phyloP scores from a whole-genome alignment of 192 early-diverging fungal genomes.

The Geosiphon pyriformis region DNA sequence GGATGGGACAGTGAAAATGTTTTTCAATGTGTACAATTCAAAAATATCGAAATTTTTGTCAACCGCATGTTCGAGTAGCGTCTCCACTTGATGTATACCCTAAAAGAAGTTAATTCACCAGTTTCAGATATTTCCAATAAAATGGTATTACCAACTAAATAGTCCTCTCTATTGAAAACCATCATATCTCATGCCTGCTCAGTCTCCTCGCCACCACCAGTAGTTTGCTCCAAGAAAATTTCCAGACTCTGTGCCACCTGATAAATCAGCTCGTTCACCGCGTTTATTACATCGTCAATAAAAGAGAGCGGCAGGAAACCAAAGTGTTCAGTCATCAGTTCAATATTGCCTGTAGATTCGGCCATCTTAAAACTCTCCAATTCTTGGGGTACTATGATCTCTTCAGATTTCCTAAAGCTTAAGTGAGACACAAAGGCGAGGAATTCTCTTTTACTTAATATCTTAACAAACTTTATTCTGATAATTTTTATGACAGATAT shows the following conservation, averaged over 20 bases:
- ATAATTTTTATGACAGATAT: too few species aligned
- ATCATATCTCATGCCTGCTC: too few species aligned
- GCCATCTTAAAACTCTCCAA: too few species aligned
- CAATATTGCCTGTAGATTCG: constrained; percentile 19
- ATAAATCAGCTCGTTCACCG: constrained; percentile 69
- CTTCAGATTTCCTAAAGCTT: too few species aligned
- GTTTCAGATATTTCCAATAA: too few species aligned
- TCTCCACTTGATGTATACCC: constrained; percentile 71
- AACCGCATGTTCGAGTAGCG: constrained; percentile 69
- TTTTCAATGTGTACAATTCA: constrained; percentile 70
- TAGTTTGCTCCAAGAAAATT: constrained; percentile 53
- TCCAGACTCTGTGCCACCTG: constrained; percentile 63
- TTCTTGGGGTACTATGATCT: too few species aligned
- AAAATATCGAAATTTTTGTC: constrained; percentile 82
- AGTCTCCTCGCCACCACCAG: background rate
- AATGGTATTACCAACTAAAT: too few species aligned
- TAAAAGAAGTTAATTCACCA: constrained; percentile 23
- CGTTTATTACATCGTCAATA: constrained; percentile 77
- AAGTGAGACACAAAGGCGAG: too few species aligned
- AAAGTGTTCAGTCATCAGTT: constrained; percentile 71
- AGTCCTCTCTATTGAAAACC: too few species aligned
- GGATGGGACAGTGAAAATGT: constrained; percentile 65
- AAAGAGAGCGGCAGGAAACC: constrained; percentile 75
- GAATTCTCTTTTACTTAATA: too few species aligned
- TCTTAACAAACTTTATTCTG: too few species aligned